Evolutionary conservation across 1,284 basidiomycete genomes (phyloP), one percentile per base, ranked within the genome.

Genomic region (Trametes hirsuta): DNA sequence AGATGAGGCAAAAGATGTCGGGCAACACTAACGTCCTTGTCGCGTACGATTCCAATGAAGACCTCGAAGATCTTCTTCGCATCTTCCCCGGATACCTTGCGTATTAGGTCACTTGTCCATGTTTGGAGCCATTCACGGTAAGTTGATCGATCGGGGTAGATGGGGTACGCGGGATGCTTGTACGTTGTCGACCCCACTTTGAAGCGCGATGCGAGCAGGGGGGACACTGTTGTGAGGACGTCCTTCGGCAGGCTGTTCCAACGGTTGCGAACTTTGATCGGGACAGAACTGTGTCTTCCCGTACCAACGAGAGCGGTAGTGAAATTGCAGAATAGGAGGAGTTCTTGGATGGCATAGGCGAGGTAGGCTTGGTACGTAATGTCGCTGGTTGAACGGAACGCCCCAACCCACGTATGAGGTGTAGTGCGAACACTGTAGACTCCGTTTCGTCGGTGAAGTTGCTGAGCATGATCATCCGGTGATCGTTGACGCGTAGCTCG

Each of bases 91-190:
- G 83, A 83, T 2, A 81, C 82, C 70, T 82, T 78, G 10, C 84
- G 81, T 58, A 98, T 93, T n/a, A 99, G 84, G 71, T 93, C 84
- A 11, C 85, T 83, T 0, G 93, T 88, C 96, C 97, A 99, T 0
- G 84, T 74, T 66, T 97, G 94, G 22, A 99, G 83, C 97, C 97
- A 99, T 74, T 99, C 96, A 48, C 96, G 87, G 75, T 97, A 99
- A 0, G 94, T 95, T 4, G 83, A 75, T 55, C 88, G 83, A 3
- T 79, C 77, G 1, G 83, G 80, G 75, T 98, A 99, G 55, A 98
- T 86, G 2, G 95, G 95, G 65, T 87, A 83, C 35, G 78, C 71
- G 40, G 80, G 75, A 6, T 77, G 71, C 21, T 75, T 71, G 6
- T 69, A 63, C 1, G 72, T 66, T 22, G 76, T 76, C 39, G 77